These are phyloP conservation scores for Candida coleopterorum DNA, from an alignment of 805 yeast species.

Conservation along the genomic window DNA sequence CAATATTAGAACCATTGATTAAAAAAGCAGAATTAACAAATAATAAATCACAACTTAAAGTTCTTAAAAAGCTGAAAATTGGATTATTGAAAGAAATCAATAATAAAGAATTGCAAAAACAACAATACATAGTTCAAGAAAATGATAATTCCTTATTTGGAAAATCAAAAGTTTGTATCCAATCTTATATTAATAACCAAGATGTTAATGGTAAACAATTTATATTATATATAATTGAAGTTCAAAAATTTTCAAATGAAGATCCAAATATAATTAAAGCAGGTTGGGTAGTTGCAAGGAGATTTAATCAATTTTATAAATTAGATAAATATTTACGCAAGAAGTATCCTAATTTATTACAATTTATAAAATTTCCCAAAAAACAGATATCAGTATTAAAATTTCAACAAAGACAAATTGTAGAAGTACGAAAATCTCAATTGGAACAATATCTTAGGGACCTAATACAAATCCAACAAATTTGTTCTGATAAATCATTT, in stretches of 20 bases:
- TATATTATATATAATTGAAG: slow-evolving; percentile 71
- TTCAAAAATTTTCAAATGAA: slow-evolving; percentile 46
- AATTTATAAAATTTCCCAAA: slow-evolving; percentile 51
- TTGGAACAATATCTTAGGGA: slow-evolving; percentile 59
- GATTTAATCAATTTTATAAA: slow-evolving; percentile 79
- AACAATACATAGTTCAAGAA: slow-evolving; percentile 79
- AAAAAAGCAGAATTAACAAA: slow-evolving; percentile 83
- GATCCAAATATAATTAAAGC: slow-evolving; percentile 48
- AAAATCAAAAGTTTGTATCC: slow-evolving; percentile 52
- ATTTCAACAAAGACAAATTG: slow-evolving; percentile 59
- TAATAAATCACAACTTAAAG: slow-evolving; percentile 61
- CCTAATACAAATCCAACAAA: slow-evolving; percentile 56
- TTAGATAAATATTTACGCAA: slow-evolving; percentile 60
- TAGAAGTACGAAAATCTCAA: slow-evolving; percentile 58
- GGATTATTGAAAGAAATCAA: slow-evolving; percentile 71
- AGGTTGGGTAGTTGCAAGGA: slow-evolving; percentile 86
- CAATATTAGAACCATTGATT: slow-evolving; percentile 61
- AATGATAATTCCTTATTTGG: slow-evolving; percentile 73
- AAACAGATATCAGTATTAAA: slow-evolving; percentile 58
- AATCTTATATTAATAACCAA: slow-evolving; percentile 50
- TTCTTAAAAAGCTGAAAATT: slow-evolving; percentile 61
- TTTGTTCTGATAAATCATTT: slow-evolving; percentile 70
- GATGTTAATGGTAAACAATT: slow-evolving; percentile 52
- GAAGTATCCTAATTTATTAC: slow-evolving; percentile 44
- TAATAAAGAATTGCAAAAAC: slow-evolving; percentile 66